Evolutionary conservation across 23 red algal species (phyloP), one percentile per base, ranked within the genome.

Genomic region (Chondrus crispus): DNA sequence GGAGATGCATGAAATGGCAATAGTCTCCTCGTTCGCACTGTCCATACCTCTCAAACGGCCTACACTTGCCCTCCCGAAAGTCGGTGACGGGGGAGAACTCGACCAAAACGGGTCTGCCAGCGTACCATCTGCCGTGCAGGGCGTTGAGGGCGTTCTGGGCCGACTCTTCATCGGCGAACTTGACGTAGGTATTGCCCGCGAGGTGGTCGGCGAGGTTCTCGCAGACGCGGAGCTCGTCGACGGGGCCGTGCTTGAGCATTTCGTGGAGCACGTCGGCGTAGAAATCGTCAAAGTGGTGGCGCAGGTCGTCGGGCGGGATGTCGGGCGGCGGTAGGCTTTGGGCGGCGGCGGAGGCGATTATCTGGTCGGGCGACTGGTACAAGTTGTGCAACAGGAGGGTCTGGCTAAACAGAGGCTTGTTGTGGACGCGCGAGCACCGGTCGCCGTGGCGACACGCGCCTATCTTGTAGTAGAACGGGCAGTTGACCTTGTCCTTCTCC

Each of bases 401-500:
- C 45, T 38, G 88, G 24, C 89, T 93, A 50, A 88, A 96, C 19
- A 93, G 39, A 3, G 95, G 95, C 82, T 93, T 93, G 69, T 93
- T 62, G 62, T 96, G 95, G 8, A 88, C 45, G 32, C 95, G 88
- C 8, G 89, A 93, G 84, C 95, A 96, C 29, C 95, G 95, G 81
- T 96, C 95, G 16, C 95, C 95, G 70, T 96, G 89, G 13, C 95
- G 82, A 68, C 95, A 96, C 66, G 95, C 95, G 42, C 95, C 95
- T 35, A 96, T 93, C 83, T 96, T 96, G 68, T 76, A 80, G 73
- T 93, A 96, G 58, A 93, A 93, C 33, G 95, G 89, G 81, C 95
- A 96, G 64, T 93, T 93, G 46, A 88, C 51, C 52, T 87, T 71
- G 54, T 96, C 95, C 22, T 85, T 81, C 53, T 96, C 95, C 2